Evolutionary conservation across 2,329 filamentous ascomycete genomes (phyloP), one percentile per base, ranked within the genome.

Genomic region (Aspergillus fumigatiaffinis): DNA sequence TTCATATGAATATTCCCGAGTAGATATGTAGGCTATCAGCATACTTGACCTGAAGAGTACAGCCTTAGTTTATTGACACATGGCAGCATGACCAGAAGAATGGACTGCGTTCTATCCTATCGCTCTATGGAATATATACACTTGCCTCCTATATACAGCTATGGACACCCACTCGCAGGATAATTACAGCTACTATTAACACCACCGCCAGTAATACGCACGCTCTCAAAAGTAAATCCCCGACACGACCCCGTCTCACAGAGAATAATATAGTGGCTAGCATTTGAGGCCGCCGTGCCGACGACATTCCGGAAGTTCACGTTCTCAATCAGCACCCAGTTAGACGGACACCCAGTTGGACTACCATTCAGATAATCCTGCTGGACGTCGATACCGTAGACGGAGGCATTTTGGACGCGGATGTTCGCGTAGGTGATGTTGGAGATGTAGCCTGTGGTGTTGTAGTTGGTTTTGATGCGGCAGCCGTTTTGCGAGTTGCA

Each of bases 321-420:
- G 52, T 70, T 71, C 29, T 60, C 59, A 46, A 78, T 76, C 2
- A 61, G 62, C 2, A 78, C 74, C 2, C 74, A 74, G 51, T 75
- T 76, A 1, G 71, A 71, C 4, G 76, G 71, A 7, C 58, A 59
- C 1, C 75, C 76, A 4, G 71, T 76, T 3, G 75, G 66, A 3
- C 75, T 74, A 10, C 75, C 80, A 60, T 82, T 82, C 53, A 79
- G 64, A 61, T 82, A 83, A 63, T 82, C 80, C 69, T 82, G 79
- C 68, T 81, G 73, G 46, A 82, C 72, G 57, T 80, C 79, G 56
- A n/a, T n/a, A n/a, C n/a, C n/a, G n/a, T n/a, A n/a, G n/a, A n/a
- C n/a, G n/a, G n/a, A n/a, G n/a, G n/a, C n/a, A n/a, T n/a, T n/a
- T n/a, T n/a, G n/a, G n/a, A n/a, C n/a, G n/a, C n/a, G n/a, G n/a